Conservation (phyloP, 305 asterid species). For the Caryopteris hybrid region DNA sequence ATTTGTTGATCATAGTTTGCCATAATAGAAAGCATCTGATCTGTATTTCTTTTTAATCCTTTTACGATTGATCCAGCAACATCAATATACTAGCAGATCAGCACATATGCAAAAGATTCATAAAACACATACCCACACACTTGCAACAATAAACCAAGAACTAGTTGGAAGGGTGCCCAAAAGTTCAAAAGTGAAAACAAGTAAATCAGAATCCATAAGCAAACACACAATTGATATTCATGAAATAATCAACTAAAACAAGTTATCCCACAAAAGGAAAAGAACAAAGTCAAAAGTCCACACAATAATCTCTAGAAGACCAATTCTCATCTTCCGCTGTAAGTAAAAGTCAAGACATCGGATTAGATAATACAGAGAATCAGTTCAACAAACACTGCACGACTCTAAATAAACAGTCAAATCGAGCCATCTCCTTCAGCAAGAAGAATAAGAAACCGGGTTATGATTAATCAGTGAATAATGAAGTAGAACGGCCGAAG, state of each 20-base stretch:
- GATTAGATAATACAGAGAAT: neutral
- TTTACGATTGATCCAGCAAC: neutral
- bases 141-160: neutral
- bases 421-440: no score
- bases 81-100: neutral
- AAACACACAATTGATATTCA: neutral
- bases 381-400: slow-evolving; percentile 2
- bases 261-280: neutral
- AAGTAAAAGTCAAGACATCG: slow-evolving; percentile 7
- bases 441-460: neutral
- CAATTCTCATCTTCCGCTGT: neutral
- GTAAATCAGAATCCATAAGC: neutral
- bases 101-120: slow-evolving; percentile 1
- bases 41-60: neutral
- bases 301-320: neutral
- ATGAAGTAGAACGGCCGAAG: no score
- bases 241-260: neutral
- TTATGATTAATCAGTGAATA: neutral
- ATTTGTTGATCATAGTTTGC: neutral
- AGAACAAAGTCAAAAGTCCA: slow-evolving; percentile 15
- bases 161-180: neutral
- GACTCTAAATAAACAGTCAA: no score
- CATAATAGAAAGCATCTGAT: slow-evolving; percentile 5
- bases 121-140: no score
- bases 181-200: neutral